Evolutionary conservation across 2,329 filamentous ascomycete genomes (phyloP).

Genomic region (Apiospora marii): DNA sequence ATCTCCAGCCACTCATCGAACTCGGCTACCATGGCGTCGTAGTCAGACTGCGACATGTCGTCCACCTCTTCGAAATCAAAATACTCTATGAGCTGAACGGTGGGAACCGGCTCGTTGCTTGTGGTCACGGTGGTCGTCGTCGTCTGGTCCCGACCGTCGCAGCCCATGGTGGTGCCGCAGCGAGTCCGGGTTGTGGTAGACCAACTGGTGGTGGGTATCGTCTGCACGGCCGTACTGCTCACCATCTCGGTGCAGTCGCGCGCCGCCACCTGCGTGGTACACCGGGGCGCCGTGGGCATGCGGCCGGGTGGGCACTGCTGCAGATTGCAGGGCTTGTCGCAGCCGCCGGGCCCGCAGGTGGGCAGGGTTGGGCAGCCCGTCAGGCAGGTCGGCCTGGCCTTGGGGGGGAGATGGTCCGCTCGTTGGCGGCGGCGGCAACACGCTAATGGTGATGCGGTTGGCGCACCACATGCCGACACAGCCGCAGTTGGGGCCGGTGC

Average conservation of each 20-base stretch:
- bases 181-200: slow-evolving; percentile 12
- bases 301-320: slow-evolving; percentile 4
- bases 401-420: not conserved
- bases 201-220: not conserved
- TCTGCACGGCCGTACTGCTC: not conserved
- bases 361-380: not conserved
- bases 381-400: slow-evolving; percentile 1
- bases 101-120: not conserved
- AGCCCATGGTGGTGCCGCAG: slow-evolving; percentile 14
- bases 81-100: not conserved
- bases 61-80: not conserved
- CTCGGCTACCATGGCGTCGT: not conserved
- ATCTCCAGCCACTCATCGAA: not conserved
- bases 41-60: not conserved
- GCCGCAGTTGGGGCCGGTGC: not conserved
- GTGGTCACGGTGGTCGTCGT: not conserved
- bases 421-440: not conserved
- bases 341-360: too few relatives aligned
- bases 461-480: slow-evolving; percentile 17
- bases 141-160: not conserved
- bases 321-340: slow-evolving; percentile 5
- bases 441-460: not conserved
- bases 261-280: not conserved
- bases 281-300: not conserved
- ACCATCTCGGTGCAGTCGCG: slow-evolving; percentile 6